These are phyloP conservation scores for Echinochloa phyllopogon DNA, from an alignment of 176 grass and related monocot species.

Conservation along the genomic window DNA sequence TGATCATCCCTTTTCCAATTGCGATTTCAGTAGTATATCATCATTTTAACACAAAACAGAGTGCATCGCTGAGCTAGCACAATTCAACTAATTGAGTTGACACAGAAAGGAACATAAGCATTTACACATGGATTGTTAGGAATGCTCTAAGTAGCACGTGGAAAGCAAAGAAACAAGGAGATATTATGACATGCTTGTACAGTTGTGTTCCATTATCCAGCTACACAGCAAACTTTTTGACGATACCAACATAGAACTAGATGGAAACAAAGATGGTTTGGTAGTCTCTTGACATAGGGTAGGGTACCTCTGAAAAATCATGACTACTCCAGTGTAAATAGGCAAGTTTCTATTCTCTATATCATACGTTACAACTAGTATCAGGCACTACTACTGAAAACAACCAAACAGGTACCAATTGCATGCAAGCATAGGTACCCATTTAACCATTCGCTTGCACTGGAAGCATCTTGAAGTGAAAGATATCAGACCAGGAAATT, in stretches of 20 bases:
- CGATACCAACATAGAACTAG: slow-evolving; percentile 19
- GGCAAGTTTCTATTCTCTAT: slow-evolving; percentile 5
- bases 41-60: slow-evolving; percentile 23
- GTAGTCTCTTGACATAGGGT: not conserved
- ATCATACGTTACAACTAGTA: not conserved
- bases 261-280: slow-evolving; percentile 6
- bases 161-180: slow-evolving; percentile 27
- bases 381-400: slow-evolving; percentile 21
- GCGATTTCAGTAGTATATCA: not conserved
- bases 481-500: not conserved
- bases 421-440: not conserved
- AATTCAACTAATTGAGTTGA: slow-evolving; percentile 4
- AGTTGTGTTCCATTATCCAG: slow-evolving; percentile 5
- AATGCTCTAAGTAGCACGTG: not conserved
- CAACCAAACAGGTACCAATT: slow-evolving; percentile 18
- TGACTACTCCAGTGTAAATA: not conserved
- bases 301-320: slow-evolving; percentile 12
- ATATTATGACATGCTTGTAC: not conserved
- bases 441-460: slow-evolving; percentile 11
- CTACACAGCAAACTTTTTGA: slow-evolving; percentile 31
- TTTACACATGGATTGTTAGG: not conserved
- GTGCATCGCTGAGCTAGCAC: not conserved
- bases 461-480: slow-evolving; percentile 20
- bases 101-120: slow-evolving; percentile 29
- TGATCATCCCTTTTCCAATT: not conserved